These are phyloP conservation scores for Penicillium decumbens DNA, from an alignment of 2,329 filamentous ascomycete species.

Conservation along the genomic window DNA sequence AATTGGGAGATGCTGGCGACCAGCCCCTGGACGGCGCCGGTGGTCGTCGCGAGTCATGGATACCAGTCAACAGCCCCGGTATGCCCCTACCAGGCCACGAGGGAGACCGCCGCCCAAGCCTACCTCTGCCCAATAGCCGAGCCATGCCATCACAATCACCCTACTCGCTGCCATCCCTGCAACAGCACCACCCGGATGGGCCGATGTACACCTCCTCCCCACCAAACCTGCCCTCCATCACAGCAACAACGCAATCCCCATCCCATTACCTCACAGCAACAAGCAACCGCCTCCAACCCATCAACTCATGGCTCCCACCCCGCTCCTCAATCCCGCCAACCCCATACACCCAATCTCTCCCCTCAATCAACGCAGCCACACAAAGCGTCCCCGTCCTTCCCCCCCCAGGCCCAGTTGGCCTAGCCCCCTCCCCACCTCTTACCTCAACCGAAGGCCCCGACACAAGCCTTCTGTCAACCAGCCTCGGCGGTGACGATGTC, in stretches of 20 bases:
- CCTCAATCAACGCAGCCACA: constrained; percentile 34
- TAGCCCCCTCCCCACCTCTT: constrained; percentile 29
- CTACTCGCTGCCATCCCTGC: constrained; percentile 34
- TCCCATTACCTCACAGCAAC: constrained; percentile 27
- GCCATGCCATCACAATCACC: constrained; percentile 34
- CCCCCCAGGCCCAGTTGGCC: constrained; percentile 32
- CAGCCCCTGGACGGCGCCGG: constrained; percentile 28
- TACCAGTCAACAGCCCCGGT: constrained; percentile 38
- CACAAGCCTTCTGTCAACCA: constrained; percentile 29
- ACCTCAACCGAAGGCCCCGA: constrained; percentile 28
- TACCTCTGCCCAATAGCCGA: constrained; percentile 35
- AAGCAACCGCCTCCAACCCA: constrained; percentile 36
- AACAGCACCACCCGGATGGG: constrained; percentile 32
- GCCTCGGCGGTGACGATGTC: constrained; percentile 37
- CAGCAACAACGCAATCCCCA: constrained; percentile 25
- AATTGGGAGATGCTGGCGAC: constrained; percentile 33
- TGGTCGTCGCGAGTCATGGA: constrained; percentile 41
- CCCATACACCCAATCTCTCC: constrained; percentile 38
- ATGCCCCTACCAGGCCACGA: constrained; percentile 31
- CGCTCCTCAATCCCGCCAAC: constrained; percentile 30
- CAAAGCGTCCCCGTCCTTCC: constrained; percentile 36
- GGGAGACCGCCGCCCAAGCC: constrained; percentile 36
- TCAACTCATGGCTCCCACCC: constrained; percentile 37
- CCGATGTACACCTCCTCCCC: constrained; percentile 30
- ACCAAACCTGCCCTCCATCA: constrained; percentile 31